Evolutionary conservation across 2,329 filamentous ascomycete species (phyloP), one percentile per base, ranked within the genome.

Genomic region (Podosphaera fusca): DNA sequence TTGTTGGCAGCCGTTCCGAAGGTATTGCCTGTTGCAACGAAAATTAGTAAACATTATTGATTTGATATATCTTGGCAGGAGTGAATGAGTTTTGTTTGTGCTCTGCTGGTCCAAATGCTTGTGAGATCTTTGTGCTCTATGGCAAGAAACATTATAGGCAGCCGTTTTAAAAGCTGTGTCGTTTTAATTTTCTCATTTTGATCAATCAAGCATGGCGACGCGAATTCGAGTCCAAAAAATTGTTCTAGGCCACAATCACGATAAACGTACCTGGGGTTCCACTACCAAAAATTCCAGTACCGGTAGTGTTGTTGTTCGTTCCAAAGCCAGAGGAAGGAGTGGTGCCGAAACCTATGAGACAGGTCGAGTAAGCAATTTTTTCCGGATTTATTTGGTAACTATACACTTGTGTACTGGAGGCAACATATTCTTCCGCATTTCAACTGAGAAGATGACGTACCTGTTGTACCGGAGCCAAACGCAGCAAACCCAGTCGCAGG

Each of bases 381-480:
- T 64, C 65, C 61, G 57, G 60, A 55, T 61, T 59, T 61, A 58
- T 47, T 52, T 54, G 9, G 9, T 21, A 31, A 30, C 6, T 49
- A 49, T 49, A 9, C 30, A 31, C 30, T 30, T 49, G 10, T 31
- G 21, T 4, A 9, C 10, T 49, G 10, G 21, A 21, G 30, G 30
- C 30, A 3, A 49, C 12, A 47, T n/a, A 47, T 8, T n/a, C 14
- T n/a, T n/a, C 21, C 5, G 30, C 21, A 51, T 10, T 9, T n/a
- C 8, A n/a, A n/a, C 5, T 30, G 62, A 56, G 47, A 56, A 56
- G 59, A 57, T 58, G 58, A 57, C 67, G 59, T 68, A 69, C 67
- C 70, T 65, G 65, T 65, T 35, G 62, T 61, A 56, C 57, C 64
- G 56, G 65, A 79, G 63, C 77, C 77, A 68, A 84, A 84, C 30